Evolutionary conservation across 768 basidiomycete species (phyloP).

Genomic region (Lepiota subincarnata): DNA sequence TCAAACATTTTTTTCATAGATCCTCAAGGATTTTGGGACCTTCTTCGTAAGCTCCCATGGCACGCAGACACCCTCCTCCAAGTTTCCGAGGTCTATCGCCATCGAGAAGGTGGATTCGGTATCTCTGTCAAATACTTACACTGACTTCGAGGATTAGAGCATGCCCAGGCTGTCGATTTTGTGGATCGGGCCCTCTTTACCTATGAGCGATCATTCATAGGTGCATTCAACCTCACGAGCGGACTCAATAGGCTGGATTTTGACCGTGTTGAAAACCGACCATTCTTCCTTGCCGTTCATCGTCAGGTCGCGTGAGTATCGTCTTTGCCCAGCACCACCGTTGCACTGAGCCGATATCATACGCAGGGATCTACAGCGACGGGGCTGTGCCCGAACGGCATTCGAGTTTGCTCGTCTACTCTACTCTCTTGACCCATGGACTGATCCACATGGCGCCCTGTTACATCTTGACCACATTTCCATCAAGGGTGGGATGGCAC

Average conservation of each 20-base stretch:
- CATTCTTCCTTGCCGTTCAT: conserved; percentile 87
- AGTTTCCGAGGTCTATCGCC: conserved; percentile 77
- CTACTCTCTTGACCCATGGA: conserved; percentile 77
- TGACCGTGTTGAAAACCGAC: conserved; percentile 84
- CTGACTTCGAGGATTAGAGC: conserved; percentile 42
- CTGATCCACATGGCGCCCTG: conserved; percentile 85
- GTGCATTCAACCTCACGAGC: conserved; percentile 78
- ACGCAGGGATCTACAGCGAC: conserved; percentile 73
- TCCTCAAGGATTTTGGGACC: conserved; percentile 71
- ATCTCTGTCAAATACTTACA: background rate
- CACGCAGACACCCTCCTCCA: conserved; percentile 92
- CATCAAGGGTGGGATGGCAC: conserved; percentile 70
- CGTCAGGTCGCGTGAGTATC: conserved; percentile 69
- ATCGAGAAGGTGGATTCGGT: conserved; percentile 69
- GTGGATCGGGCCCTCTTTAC: conserved; percentile 93
- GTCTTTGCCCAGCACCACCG: background rate
- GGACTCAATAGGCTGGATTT: conserved; percentile 88
- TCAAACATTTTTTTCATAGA: conserved; percentile 37
- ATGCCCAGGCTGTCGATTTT: conserved; percentile 79
- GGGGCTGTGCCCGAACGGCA: conserved; percentile 85
- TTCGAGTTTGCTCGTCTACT: conserved; percentile 91
- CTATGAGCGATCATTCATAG: conserved; percentile 86
- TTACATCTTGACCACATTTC: conserved; percentile 85
- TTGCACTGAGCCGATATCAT: background rate
- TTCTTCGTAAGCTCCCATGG: conserved; percentile 80